These are phyloP conservation scores for Xylaria sp. DNA, from an alignment of 2,329 filamentous ascomycete species.

Conservation along the genomic window DNA sequence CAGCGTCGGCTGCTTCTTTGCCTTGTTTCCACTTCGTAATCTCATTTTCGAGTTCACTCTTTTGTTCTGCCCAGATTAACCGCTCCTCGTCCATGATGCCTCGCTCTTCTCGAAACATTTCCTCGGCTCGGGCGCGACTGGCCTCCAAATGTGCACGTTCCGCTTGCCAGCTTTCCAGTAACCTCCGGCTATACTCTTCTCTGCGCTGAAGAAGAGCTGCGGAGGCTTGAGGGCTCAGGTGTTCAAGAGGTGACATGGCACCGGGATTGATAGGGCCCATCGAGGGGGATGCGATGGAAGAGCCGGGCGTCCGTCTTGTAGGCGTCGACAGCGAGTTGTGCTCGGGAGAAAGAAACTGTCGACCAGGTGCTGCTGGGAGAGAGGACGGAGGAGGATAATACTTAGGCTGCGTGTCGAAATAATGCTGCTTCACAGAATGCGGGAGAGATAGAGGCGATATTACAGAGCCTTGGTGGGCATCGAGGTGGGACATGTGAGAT, in stretches of 20 bases:
- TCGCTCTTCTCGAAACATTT: constrained; percentile 66
- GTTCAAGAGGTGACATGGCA: constrained; percentile 40
- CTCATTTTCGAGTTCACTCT: constrained; percentile 54
- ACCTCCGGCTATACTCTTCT: constrained; percentile 46
- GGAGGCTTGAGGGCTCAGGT: constrained; percentile 39
- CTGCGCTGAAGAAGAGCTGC: constrained; percentile 44
- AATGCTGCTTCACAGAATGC: constrained; percentile 50
- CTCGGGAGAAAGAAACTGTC: constrained; percentile 45
- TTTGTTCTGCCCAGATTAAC: constrained; percentile 60
- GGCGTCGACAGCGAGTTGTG: constrained; percentile 48
- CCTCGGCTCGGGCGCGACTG: constrained; percentile 63
- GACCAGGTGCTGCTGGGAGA: constrained; percentile 35
- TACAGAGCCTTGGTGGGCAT: constrained; percentile 50
- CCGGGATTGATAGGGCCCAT: constrained; percentile 34
- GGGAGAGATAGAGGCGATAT: constrained; percentile 56
- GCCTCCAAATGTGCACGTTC: constrained; percentile 66
- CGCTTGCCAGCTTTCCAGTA: constrained; percentile 63
- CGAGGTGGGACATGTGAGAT: constrained; percentile 43
- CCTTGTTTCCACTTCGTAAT: constrained; percentile 56
- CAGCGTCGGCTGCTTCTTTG: constrained; percentile 43
- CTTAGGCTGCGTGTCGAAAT: constrained; percentile 51
- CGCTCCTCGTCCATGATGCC: constrained; percentile 64
- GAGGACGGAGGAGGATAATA: constrained; percentile 44
- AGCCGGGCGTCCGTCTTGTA: constrained; percentile 37
- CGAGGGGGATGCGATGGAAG: constrained; percentile 43